These are phyloP conservation scores for Flaveria floridana DNA, from an alignment of 140 eudicot genomes.

Conservation along the genomic window DNA sequence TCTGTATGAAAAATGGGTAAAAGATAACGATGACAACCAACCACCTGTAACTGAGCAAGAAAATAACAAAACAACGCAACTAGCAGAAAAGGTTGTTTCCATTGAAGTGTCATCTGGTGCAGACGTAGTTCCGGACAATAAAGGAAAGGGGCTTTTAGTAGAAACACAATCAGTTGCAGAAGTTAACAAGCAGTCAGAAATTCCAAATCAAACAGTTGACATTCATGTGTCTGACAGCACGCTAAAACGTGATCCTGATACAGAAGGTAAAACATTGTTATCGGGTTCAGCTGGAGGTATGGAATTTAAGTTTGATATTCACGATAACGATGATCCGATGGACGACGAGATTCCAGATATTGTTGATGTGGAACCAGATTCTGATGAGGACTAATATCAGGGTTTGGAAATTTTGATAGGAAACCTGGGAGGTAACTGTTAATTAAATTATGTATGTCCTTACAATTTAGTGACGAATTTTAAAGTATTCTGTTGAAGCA, in stretches of 20 bases:
- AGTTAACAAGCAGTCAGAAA: constrained; percentile 23
- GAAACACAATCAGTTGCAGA: constrained; percentile 29
- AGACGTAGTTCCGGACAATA: constrained; percentile 26
- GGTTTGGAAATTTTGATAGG: constrained; percentile 28
- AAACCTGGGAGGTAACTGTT: constrained; percentile 9
- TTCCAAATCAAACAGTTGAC: constrained; percentile 22
- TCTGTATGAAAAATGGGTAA: constrained; percentile 54
- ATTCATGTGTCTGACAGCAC: background rate
- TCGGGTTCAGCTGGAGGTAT: constrained; percentile 20
- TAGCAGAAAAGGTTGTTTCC: constrained; percentile 31
- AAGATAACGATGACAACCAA: constrained; percentile 38
- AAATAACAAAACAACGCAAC: constrained; percentile 22
- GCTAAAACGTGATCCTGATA: constrained; percentile 14
- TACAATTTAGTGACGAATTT: background rate
- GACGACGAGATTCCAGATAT: constrained; percentile 86
- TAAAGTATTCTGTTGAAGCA: background rate
- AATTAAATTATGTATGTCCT: constrained; percentile 14
- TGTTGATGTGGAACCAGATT: constrained; percentile 81
- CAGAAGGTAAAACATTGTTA: background rate
- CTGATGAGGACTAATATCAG: constrained; percentile 47
- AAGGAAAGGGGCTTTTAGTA: constrained; percentile 40
- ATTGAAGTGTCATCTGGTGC: constrained; percentile 22
- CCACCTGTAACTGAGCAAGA: constrained; percentile 30
- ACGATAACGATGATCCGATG: constrained; percentile 40
- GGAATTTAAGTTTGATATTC: constrained; percentile 32